Evolutionary conservation across 2,329 filamentous ascomycete species (phyloP).

Genomic region (Chaetomium olivaceum): DNA sequence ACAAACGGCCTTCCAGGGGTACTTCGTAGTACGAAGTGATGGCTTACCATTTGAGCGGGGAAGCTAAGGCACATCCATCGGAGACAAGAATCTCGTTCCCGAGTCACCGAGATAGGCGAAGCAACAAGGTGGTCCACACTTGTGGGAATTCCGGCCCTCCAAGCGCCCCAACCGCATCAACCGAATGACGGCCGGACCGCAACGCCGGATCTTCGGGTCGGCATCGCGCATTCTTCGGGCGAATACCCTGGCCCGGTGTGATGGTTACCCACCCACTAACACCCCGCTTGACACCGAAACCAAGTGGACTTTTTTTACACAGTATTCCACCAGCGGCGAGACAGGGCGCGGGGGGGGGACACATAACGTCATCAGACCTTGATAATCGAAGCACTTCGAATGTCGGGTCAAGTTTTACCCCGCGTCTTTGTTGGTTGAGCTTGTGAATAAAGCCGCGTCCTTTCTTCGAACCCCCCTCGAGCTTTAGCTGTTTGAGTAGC

Average conservation of each 20-base stretch:
- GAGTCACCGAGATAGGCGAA: not conserved
- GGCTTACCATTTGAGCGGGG: conserved; percentile 1
- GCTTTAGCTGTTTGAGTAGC: not conserved
- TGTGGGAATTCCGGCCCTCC: not conserved
- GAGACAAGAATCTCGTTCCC: not conserved
- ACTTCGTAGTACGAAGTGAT: not conserved
- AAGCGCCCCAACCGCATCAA: not conserved
- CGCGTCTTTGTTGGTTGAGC: not conserved
- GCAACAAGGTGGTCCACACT: not conserved
- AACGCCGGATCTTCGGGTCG: conserved; percentile 8
- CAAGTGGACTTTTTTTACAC: conserved; percentile 5
- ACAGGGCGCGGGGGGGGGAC: conserved; percentile 5
- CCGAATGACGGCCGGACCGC: conserved; percentile 10
- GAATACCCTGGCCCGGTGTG: not conserved
- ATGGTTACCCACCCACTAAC: not conserved
- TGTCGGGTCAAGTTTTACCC: not conserved
- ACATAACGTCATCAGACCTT: conserved; percentile 17
- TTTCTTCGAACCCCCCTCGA: not conserved
- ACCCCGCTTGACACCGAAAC: conserved; percentile 8
- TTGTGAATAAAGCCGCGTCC: conserved; percentile 10
- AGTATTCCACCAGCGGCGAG: not conserved
- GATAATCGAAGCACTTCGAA: conserved; percentile 18
- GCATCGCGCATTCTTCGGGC: not conserved
- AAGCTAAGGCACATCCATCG: not conserved
- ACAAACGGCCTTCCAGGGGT: not conserved